Conservation (phyloP, 192 early-diverging fungal genomes). For the Chytriomyces sp. region DNA sequence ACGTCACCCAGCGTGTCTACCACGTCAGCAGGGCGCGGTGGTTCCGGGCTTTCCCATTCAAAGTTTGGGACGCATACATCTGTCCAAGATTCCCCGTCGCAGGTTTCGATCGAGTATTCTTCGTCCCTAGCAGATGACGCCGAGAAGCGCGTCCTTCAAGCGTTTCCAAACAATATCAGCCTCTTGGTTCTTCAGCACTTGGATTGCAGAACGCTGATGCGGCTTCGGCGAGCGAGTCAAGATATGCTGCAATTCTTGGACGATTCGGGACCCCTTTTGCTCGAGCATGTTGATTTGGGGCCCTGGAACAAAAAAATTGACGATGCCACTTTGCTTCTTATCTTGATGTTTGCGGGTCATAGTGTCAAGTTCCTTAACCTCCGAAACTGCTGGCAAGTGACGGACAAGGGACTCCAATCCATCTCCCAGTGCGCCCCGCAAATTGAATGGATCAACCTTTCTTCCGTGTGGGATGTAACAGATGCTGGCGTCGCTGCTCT, state of each 20-base stretch:
- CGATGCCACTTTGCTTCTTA: slow-evolving; percentile 43
- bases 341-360: slow-evolving; percentile 48
- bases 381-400: slow-evolving; percentile 72
- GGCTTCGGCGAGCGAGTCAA: slow-evolving; percentile 48
- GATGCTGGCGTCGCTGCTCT: slow-evolving; percentile 60
- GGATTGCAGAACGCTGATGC: slow-evolving; percentile 48
- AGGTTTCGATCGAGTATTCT: slow-evolving; percentile 19
- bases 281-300: slow-evolving; percentile 57
- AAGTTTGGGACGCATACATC: not conserved
- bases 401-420: slow-evolving; percentile 56
- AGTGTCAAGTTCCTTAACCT: slow-evolving; percentile 54
- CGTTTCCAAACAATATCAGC: not conserved
- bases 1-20: not conserved
- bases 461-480: slow-evolving; percentile 73
- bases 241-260: slow-evolving; percentile 45
- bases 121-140: slow-evolving; percentile 3
- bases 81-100: slow-evolving; percentile 26
- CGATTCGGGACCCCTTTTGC: slow-evolving; percentile 42
- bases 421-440: slow-evolving; percentile 45
- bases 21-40: not conserved
- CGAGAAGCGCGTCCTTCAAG: not conserved
- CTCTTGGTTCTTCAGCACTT: slow-evolving; percentile 45
- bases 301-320: slow-evolving; percentile 63
- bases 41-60: not conserved
- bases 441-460: slow-evolving; percentile 56